These are phyloP conservation scores for Tothia fuscella DNA, from an alignment of 2,329 filamentous ascomycete species.

Conservation along the genomic window DNA sequence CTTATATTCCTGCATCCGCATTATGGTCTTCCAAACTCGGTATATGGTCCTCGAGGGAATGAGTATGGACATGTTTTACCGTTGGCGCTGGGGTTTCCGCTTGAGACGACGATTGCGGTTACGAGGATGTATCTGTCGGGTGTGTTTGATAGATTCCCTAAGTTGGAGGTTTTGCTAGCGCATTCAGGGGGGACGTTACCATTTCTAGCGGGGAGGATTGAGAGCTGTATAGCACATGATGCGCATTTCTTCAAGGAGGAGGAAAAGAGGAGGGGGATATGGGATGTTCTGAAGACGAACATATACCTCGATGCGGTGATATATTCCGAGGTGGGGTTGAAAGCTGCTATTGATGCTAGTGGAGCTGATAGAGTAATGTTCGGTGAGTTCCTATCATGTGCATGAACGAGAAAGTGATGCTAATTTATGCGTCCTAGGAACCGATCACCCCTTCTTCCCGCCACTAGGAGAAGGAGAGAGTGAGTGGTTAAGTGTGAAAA, in stretches of 20 bases:
- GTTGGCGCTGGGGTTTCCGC: slow-evolving; percentile 73
- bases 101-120: slow-evolving; percentile 87
- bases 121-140: slow-evolving; percentile 77
- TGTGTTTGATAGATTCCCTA: slow-evolving; percentile 65
- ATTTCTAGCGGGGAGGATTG: slow-evolving; percentile 77
- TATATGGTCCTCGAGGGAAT: slow-evolving; percentile 64
- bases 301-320: slow-evolving; percentile 82
- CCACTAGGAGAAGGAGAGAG: slow-evolving; percentile 51
- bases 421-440: slow-evolving; percentile 32
- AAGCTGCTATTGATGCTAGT: slow-evolving; percentile 55
- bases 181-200: slow-evolving; percentile 83
- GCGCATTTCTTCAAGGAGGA: slow-evolving; percentile 52
- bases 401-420: neutral
- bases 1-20: slow-evolving; percentile 82
- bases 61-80: slow-evolving; percentile 80
- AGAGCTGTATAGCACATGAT: slow-evolving; percentile 78
- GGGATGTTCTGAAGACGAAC: slow-evolving; percentile 59
- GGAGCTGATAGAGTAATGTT: slow-evolving; percentile 64
- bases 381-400: slow-evolving; percentile 31
- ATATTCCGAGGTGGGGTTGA: slow-evolving; percentile 62
- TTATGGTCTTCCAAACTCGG: slow-evolving; percentile 70
- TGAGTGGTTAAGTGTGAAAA: slow-evolving; percentile 58
- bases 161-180: slow-evolving; percentile 64
- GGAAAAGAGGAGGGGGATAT: slow-evolving; percentile 45
- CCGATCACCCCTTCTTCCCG: slow-evolving; percentile 79